A percentile compares a stretch with the other conserved stretches of the same genome.
phyloP scores from a whole-genome alignment of 139 green algal genomes.

The Gonium pectorale region DNA sequence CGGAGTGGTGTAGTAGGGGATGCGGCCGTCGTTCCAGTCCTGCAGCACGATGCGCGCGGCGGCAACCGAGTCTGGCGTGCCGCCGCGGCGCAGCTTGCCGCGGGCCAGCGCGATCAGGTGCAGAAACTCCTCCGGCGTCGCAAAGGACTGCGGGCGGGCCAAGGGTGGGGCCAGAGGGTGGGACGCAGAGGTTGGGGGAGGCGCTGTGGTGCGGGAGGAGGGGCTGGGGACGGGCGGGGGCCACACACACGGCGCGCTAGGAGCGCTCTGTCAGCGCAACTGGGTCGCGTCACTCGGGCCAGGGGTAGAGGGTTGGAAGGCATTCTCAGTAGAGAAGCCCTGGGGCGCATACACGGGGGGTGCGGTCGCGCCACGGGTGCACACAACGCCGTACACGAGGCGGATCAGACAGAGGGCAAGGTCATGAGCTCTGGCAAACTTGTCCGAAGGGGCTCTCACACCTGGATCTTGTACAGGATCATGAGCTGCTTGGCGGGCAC shows the following conservation, averaged over 20 bases:
- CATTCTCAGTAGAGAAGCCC: too few species aligned
- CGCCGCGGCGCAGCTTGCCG: constrained; percentile 90
- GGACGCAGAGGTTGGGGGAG: background rate
- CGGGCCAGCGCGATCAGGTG: constrained; percentile 76
- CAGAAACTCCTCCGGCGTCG: constrained; percentile 69
- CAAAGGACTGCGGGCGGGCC: constrained; percentile 24
- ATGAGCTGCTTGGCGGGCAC: constrained; percentile 90
- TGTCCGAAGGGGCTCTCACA: too few species aligned
- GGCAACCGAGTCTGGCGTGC: constrained; percentile 73
- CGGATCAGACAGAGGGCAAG: too few species aligned
- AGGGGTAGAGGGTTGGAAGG: too few species aligned
- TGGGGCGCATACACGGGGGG: too few species aligned
- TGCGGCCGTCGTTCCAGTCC: constrained; percentile 96
- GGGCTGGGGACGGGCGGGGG: too few species aligned
- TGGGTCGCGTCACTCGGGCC: too few species aligned
- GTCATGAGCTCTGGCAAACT: too few species aligned
- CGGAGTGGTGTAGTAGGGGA: constrained; percentile 92
- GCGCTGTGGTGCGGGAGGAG: background rate
- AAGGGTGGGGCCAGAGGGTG: background rate
- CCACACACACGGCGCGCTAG: too few species aligned
- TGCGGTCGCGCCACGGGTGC: too few species aligned
- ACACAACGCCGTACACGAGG: too few species aligned
- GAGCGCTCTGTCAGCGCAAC: too few species aligned
- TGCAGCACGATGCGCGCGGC: constrained; percentile 86
- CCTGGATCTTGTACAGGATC: constrained; percentile 86